Evolutionary conservation across 441 rosid species (phyloP), one percentile per base, ranked within the genome.

Genomic region (Euphorbia schlechtendalii): DNA sequence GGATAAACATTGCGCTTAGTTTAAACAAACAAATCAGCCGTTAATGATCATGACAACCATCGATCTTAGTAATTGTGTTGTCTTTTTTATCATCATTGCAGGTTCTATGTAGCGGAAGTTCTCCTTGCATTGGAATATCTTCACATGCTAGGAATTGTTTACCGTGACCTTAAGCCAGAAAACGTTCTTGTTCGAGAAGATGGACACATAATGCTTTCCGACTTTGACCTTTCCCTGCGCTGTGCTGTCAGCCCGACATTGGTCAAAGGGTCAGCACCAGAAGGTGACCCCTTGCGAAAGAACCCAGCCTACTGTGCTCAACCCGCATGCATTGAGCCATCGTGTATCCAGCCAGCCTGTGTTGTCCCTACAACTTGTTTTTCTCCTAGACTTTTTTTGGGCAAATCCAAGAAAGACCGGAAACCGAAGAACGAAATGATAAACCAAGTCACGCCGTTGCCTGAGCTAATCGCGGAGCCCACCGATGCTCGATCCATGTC

Each of bases 111-210:
- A 25, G 97, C 95, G 7, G 96, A 90, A 75, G 76, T 90, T 61
- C 87, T 90, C 49, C 85, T 88, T 69, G 89, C 97, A 32, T 49
- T 90, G 75, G 97, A 90, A 72, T 88, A 88, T 70, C 95, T 90
- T 59, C 96, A 90, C 71, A 87, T 87, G 95, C 92, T 90, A 25
- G 96, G 96, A 68, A 87, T 90, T 76, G 82, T 90, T 18, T 90
- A 90, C 75, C 90, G 95, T 1, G 96, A 90, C 74, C 88, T 90
- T 18, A 90, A 90, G 78, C 96, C 96, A 8, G 96, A 90, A 84
- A 90, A 90, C 74, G 90, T 90, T 70, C 96, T 90, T 67, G 95
- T 90, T 6, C 17, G 49, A 45, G 49, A 45, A 45, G 49, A 45
- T 15, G 49, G 49, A 15, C 49, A 45, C 49, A 84, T 90, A 67